Conservation (phyloP, 108 stramenopile genomes). For the Aurantiochytrium sp. region DNA sequence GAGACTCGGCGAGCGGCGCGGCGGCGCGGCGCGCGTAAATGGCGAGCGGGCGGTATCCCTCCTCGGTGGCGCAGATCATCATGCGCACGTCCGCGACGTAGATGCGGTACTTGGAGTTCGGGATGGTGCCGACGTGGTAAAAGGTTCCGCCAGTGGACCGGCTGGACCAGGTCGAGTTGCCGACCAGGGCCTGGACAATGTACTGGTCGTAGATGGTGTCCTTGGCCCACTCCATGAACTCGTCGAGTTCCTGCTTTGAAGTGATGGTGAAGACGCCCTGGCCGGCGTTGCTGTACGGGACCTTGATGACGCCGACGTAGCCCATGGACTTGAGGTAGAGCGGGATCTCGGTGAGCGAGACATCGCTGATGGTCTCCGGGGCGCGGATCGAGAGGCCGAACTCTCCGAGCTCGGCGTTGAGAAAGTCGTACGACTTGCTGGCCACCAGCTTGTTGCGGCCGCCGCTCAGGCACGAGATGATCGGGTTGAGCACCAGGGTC, state of each 20-base stretch:
- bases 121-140: slow-evolving; percentile 39
- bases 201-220: slow-evolving; percentile 29
- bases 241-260: slow-evolving; percentile 34
- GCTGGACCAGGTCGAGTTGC: slow-evolving; percentile 33
- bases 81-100: slow-evolving; percentile 38
- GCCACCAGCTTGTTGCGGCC: slow-evolving; percentile 42
- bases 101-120: slow-evolving; percentile 18
- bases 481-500: background rate
- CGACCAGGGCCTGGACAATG: slow-evolving; percentile 38
- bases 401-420: slow-evolving; percentile 30
- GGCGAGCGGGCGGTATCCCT: slow-evolving; percentile 34
- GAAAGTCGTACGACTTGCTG: slow-evolving; percentile 35
- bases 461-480: slow-evolving; percentile 39
- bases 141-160: background rate
- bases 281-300: slow-evolving; percentile 39
- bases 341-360: slow-evolving; percentile 27
- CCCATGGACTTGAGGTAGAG: slow-evolving; percentile 31
- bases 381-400: background rate
- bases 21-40: slow-evolving; percentile 35
- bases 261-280: slow-evolving; percentile 44
- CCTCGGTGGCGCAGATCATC: slow-evolving; percentile 26
- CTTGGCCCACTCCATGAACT: slow-evolving; percentile 38
- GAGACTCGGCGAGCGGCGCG: slow-evolving; percentile 16
- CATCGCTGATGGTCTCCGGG: slow-evolving; percentile 32
- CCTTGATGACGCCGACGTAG: slow-evolving; percentile 33